Evolutionary conservation across 768 basidiomycete genomes (phyloP).

Genomic region (Hortiboletus campestris): DNA sequence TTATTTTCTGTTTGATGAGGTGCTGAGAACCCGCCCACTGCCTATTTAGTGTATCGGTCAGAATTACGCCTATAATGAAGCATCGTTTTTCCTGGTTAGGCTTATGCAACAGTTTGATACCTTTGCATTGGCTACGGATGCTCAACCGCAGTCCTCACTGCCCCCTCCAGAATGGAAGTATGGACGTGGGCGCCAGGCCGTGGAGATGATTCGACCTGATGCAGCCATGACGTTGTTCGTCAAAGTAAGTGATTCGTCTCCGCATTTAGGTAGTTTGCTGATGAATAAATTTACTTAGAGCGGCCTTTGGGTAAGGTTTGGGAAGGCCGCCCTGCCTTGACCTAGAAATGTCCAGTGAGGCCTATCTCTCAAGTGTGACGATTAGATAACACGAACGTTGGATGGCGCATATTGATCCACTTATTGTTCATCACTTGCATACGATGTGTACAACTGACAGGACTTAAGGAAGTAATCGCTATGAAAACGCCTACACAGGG

Average conservation of each 20-base stretch:
- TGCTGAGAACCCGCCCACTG: constrained; percentile 16
- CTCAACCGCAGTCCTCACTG: constrained; percentile 58
- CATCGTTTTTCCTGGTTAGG: constrained; percentile 68
- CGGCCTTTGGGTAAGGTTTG: constrained; percentile 57
- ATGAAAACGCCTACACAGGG: neutral
- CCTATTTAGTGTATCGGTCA: constrained; percentile 60
- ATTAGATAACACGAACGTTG: neutral
- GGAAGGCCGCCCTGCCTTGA: constrained; percentile 23
- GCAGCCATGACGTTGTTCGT: constrained; percentile 63
- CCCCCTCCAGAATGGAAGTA: constrained; percentile 58
- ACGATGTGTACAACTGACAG: constrained; percentile 7
- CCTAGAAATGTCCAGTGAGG: neutral
- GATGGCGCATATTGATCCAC: constrained; percentile 11
- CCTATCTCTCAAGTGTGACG: neutral
- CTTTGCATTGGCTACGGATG: constrained; percentile 58
- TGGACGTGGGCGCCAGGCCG: constrained; percentile 43
- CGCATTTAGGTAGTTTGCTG: constrained; percentile 1
- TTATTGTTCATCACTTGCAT: constrained; percentile 11
- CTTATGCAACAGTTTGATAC: constrained; percentile 63
- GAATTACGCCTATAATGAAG: constrained; percentile 76
- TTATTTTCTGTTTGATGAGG: constrained; percentile 1
- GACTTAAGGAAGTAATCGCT: neutral
- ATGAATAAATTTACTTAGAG: constrained; percentile 37
- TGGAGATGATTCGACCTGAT: constrained; percentile 62
- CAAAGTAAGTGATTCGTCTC: constrained; percentile 46